Conservation (phyloP, 1,284 basidiomycete genomes). For the Exsudoporus floridanus region DNA sequence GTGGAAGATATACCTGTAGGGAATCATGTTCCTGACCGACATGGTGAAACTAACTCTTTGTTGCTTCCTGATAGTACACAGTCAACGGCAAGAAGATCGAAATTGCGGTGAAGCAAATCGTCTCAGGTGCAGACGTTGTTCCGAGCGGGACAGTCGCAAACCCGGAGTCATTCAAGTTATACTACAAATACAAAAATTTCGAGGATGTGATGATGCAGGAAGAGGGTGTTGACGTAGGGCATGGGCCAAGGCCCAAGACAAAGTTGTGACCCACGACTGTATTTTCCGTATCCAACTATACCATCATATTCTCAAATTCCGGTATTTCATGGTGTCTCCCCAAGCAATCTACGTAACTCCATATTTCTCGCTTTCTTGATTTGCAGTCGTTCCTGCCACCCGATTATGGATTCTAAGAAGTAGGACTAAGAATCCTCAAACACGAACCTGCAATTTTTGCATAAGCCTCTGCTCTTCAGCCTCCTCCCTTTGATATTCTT, state of each 20-base stretch:
- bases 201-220: slow-evolving; percentile 31
- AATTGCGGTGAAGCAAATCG: slow-evolving; percentile 71
- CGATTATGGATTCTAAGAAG: background rate
- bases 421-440: background rate
- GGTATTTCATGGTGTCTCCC: slow-evolving; percentile 7
- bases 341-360: slow-evolving; percentile 17
- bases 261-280: slow-evolving; percentile 17
- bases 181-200: slow-evolving; percentile 58
- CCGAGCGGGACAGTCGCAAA: slow-evolving; percentile 72
- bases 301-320: background rate
- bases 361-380: slow-evolving; percentile 11
- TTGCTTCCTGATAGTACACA: slow-evolving; percentile 49
- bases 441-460: slow-evolving; percentile 14
- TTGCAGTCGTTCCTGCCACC: slow-evolving; percentile 7
- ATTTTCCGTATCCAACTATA: background rate
- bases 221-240: slow-evolving; percentile 2
- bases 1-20: slow-evolving; percentile 64
- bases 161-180: slow-evolving; percentile 59
- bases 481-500: slow-evolving; percentile 12
- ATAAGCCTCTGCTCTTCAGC: slow-evolving; percentile 18
- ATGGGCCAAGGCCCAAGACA: background rate
- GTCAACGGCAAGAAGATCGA: slow-evolving; percentile 76
- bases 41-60: background rate
- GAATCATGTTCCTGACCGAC: slow-evolving; percentile 8
- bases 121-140: slow-evolving; percentile 58